Percentiles rank a stretch among this genome's conserved stretches.
These are phyloP conservation scores for Penicillium waksmanii DNA, from an alignment of 495 filamentous ascomycete species.

Conservation along the genomic window DNA sequence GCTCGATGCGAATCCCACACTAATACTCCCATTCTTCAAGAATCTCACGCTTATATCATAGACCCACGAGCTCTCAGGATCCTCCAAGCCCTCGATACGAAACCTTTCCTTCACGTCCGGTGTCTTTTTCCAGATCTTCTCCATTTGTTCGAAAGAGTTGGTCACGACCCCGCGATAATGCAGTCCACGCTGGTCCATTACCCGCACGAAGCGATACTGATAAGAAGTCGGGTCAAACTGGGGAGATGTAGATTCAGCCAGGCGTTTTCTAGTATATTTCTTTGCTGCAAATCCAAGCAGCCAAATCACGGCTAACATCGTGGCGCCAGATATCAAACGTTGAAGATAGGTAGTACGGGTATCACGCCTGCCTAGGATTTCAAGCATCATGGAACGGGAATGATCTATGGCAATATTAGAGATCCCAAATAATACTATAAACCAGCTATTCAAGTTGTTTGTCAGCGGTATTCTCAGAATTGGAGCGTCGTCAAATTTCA, in stretches of 20 bases:
- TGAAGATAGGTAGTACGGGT: neutral
- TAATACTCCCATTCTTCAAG: neutral
- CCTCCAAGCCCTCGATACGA: neutral
- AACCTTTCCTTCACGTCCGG: neutral
- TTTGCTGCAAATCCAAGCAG: neutral
- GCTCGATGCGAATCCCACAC: neutral
- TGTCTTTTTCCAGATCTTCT: neutral
- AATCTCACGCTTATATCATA: slow-evolving; percentile 1
- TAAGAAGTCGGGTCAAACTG: neutral
- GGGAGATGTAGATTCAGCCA: neutral
- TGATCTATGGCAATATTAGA: no score
- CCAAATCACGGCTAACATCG: neutral
- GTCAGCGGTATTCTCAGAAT: no score
- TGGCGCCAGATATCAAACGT: neutral
- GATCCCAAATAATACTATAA: no score
- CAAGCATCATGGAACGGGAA: no score
- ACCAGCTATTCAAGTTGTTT: no score
- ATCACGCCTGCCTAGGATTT: neutral
- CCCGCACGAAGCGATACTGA: neutral
- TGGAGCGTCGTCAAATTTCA: neutral
- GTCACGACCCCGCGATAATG: neutral
- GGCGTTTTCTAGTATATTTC: neutral
- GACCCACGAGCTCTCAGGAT: neutral
- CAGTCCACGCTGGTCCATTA: neutral
- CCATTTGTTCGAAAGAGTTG: neutral